Base-by-base conservation (phyloP, 2,329 filamentous ascomycete genomes). In the Botrytis sinoallii region DNA sequence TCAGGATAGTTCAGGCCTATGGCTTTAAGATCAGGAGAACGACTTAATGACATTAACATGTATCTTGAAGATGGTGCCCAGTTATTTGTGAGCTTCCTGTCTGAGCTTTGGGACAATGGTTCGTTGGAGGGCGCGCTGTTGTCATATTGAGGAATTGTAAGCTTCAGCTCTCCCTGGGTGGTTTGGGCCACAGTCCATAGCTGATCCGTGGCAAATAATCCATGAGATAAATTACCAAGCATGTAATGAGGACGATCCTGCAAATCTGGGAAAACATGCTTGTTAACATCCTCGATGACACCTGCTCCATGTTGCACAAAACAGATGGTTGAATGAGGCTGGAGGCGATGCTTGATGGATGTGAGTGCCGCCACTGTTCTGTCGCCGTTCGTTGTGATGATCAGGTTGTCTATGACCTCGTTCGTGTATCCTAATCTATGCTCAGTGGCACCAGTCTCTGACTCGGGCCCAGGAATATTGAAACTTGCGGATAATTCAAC, bases 291-390 rank as follows among this genome's bases (percentile, higher is more conserved):
- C 67, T 98, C 94, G n/a, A 94, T 85, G 2, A 94, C 85, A 0
- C 96, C 95, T 82, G 98, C 88, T 1, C 95, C 94, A 75, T 95
- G 93, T 73, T 94, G 92, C 73, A 97, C 82, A 72, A 97, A 88
- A 74, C 92, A 89, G 12, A 97, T 87, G 0, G 93, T 92, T 1
- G 92, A 93, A 42, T 89, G 84, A 4, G 87, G 84, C 61, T 88
- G 86, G n/a, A 97, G 83, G 16, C 93, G 88, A 78, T 93, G 87
- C 72, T 86, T 87, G 72, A 96, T 84, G 0, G 85, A 83, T 5
- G 84, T 79, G 38, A 97, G 80, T 2, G 90, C 89, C 14, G 84
- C 79, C 42, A 89, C 80, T 0, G 90, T 89, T 52, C 85, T 81
- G 18, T 87, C 84, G 1, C 91, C 87, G 79, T 91, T 90, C 38